Base-by-base conservation (phyloP, 2,329 filamentous ascomycete species). In the Fusarium palustre region DNA sequence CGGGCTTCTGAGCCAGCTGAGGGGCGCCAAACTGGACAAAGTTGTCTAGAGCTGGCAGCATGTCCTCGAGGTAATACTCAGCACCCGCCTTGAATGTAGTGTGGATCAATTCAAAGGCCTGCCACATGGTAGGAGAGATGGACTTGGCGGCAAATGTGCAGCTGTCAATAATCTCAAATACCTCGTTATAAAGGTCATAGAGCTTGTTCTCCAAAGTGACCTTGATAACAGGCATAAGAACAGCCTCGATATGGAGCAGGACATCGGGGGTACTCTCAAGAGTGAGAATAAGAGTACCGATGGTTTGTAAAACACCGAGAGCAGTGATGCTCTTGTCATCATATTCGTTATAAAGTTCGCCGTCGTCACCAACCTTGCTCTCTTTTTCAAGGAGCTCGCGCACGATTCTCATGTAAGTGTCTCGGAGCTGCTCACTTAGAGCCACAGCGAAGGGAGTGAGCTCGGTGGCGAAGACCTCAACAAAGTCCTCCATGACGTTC, bases 401-500 rank as follows among this genome's bases (percentile, higher is more conserved):
- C 48, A 99, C 91, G 69, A 99, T 97, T 59, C 96, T 89, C 71
- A 99, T 86, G 76, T 99, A 99, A 0, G 96, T 99, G 76, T 99
- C 96, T 43, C 95, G 91, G 48, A 99, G 85, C 81, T 99, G 96
- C 81, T 98, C 94, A 76, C 94, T 97, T 6, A 99, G 85, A 7
- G 96, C 96, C 33, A 99, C 95, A 13, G 96, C 96, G 75, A 99
- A 99, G 5, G 96, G 96, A 8, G 96, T 98, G 47, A 99, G 87
- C 79, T 99, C 96, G 4, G 93, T 88, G n/a, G 96, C 95, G 77
- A 99, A 99, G 4, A 98, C 94, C 80, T 99, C 96, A 46, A 99
- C 96, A 77, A 99, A 99, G 77, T 99, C 96, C 81, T 99, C 96
- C 96, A 99, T 99, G 39, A 99, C 96, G 76, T 98, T 98, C 24